Base-by-base conservation (phyloP, 2,329 filamentous ascomycete genomes). In the Coniochaeta ligniaria region DNA sequence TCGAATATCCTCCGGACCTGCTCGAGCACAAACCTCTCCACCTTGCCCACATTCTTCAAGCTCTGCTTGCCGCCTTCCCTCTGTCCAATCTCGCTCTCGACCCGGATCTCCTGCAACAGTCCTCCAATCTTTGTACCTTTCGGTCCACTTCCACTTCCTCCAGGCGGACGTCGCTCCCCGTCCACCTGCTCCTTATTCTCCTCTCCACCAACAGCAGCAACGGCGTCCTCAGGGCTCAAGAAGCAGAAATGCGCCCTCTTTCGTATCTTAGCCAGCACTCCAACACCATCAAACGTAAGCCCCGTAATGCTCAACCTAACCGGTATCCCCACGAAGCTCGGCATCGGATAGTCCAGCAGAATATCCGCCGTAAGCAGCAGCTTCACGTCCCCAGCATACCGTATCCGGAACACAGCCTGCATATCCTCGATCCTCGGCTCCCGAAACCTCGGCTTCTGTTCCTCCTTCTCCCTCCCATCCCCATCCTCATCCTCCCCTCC, bases 1-100 rank as follows among this genome's bases (percentile, higher is more conserved):
- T 99, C 95, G 70, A 99, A 98, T 68, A 99, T 98, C 70, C 92
- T 85, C 71, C 94, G 87, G 63, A 99, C 95, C 75, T 98, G 94
- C 73, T 98, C 94, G 62, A 99, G 81, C 60, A 99, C 92, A 73
- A 99, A 99, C 69, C 92, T 90, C 78, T 99, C 95, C 61, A 99
- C 95, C 80, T 99, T 99, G 62, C 95, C 94, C 57, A 99, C 94
- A 73, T 99, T 99, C 81, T 97, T 98, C 62, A 99, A 78, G 55
- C 94, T 95, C 77, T 97, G 94, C 76, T 95, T 96, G 28, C 92
- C 91, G 62, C 90, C 88, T 69, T 96, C 92, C 66, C 92, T 87
- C 72, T 95, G 89, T 7, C 95, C 95, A 73, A 99, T 99, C 76
- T 99, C 95, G 73, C 94, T 98, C 75, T 99, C 95, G 7, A 99